phyloP scores from a whole-genome alignment of 78 protist genomes.

The Dictyostelium purpureum region DNA sequence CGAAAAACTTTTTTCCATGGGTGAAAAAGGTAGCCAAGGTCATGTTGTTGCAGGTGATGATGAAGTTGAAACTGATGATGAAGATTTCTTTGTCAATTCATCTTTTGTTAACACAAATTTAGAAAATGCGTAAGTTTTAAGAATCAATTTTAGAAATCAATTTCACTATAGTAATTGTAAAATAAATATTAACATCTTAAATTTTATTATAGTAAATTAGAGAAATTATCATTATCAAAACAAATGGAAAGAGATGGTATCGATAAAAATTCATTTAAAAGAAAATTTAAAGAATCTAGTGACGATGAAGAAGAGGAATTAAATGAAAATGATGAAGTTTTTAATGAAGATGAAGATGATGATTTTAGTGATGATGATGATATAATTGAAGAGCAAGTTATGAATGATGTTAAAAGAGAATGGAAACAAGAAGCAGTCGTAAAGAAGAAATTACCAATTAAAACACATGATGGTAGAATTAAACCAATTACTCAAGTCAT shows the following conservation, averaged over 20 bases:
- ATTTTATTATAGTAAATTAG: conserved; percentile 6
- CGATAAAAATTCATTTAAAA: background rate
- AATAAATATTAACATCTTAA: too few species aligned
- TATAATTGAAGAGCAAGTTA: background rate
- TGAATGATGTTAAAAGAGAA: background rate
- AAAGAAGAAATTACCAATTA: conserved; percentile 49
- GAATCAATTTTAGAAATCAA: background rate
- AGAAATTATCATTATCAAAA: conserved; percentile 11
- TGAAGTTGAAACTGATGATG: conserved; percentile 27
- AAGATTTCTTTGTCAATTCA: conserved; percentile 11
- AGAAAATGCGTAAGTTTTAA: conserved; percentile 24
- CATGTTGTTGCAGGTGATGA: background rate
- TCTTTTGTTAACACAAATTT: conserved; percentile 16
- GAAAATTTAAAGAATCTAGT: background rate
- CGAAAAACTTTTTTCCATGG: background rate
- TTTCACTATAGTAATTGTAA: background rate
- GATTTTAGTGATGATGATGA: background rate
- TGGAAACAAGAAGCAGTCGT: conserved; percentile 35
- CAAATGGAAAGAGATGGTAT: conserved; percentile 46
- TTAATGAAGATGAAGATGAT: background rate
- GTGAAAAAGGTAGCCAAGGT: background rate
- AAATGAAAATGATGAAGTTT: background rate
- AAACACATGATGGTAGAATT: conserved; percentile 43
- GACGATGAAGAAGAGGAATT: conserved; percentile 16
- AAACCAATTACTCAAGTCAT: conserved; percentile 23